These are phyloP conservation scores for Suhomyces taliae DNA, from an alignment of 1,139 yeast species.

Conservation along the genomic window DNA sequence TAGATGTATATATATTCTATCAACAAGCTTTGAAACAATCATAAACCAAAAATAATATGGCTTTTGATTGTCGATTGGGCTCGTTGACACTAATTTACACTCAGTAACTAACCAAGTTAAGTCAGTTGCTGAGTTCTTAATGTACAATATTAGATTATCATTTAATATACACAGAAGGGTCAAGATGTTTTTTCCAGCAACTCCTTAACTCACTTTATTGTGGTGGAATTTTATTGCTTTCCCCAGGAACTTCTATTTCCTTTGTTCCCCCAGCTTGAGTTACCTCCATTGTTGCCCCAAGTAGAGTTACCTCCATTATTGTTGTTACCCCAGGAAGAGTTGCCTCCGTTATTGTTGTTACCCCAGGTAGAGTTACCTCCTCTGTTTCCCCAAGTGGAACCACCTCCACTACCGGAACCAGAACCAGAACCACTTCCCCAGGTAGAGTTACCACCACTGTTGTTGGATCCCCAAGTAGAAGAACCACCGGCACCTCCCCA, in stretches of 20 bases:
- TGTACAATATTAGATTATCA: neutral
- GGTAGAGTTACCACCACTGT: conserved; percentile 14
- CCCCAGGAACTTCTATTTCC: conserved; percentile 20
- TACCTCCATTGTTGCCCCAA: conserved; percentile 32
- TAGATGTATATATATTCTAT: too few relatives aligned
- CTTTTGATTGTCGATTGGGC: too few relatives aligned
- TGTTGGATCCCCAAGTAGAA: conserved; percentile 22
- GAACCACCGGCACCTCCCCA: conserved; percentile 31
- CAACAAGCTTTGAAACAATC: neutral
- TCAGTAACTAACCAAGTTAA: too few relatives aligned
- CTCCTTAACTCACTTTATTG: neutral
- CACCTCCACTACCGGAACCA: conserved; percentile 27
- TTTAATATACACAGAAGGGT: conserved; percentile 6
- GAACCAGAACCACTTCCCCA: conserved; percentile 25
- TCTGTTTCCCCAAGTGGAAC: conserved; percentile 43
- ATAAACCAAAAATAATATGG: neutral
- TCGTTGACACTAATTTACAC: too few relatives aligned
- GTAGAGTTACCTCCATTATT: conserved; percentile 30
- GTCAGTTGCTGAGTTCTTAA: too few relatives aligned
- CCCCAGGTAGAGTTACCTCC: conserved; percentile 32
- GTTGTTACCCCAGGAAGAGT: conserved; percentile 23
- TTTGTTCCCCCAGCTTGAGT: conserved; percentile 25
- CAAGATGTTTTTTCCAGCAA: conserved; percentile 8
- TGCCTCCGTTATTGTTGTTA: conserved; percentile 31
- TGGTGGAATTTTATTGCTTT: conserved; percentile 8